Evolutionary conservation across 1,139 yeast species (phyloP).

Genomic region (Magnusiomyces tetraspermus): DNA sequence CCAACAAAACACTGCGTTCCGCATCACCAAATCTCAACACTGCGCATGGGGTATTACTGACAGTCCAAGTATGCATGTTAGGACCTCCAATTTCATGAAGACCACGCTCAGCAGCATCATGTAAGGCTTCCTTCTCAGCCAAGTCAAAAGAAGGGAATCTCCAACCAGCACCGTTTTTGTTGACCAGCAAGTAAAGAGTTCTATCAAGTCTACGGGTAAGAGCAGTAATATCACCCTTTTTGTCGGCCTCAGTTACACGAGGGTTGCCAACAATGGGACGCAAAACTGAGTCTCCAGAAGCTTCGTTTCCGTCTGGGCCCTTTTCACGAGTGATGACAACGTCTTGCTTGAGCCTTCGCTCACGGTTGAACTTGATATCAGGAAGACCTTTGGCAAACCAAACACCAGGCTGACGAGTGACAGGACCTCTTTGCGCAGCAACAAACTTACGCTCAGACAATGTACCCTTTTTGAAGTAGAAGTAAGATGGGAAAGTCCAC

Average conservation of each 20-base stretch:
- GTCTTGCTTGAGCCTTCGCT: conserved; percentile 72
- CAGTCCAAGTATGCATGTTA: conserved; percentile 75
- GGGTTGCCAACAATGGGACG: conserved; percentile 65
- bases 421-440: conserved; percentile 68
- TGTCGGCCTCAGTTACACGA: conserved; percentile 71
- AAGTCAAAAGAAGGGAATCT: conserved; percentile 61
- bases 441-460: conserved; percentile 75
- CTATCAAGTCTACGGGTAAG: conserved; percentile 73
- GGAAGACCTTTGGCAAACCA: conserved; percentile 80
- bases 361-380: conserved; percentile 79
- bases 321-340: conserved; percentile 56
- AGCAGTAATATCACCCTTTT: conserved; percentile 47
- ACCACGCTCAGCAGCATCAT: conserved; percentile 67
- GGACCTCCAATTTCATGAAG: conserved; percentile 64
- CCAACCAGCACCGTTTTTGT: conserved; percentile 47
- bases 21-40: conserved; percentile 30
- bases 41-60: conserved; percentile 81
- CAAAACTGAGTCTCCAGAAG: conserved; percentile 38
- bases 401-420: conserved; percentile 60
- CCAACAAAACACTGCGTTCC: neutral
- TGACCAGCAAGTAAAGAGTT: conserved; percentile 66
- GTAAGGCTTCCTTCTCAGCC: conserved; percentile 44
- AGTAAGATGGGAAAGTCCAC: conserved; percentile 97
- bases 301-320: conserved; percentile 38
- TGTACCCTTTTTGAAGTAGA: conserved; percentile 84